A percentile compares a stretch with the other conserved stretches of the same genome.
Evolutionary conservation across 202 grass and related monocot genomes (phyloP).

Genomic region (Schoenoplectus tabernaemontani): DNA sequence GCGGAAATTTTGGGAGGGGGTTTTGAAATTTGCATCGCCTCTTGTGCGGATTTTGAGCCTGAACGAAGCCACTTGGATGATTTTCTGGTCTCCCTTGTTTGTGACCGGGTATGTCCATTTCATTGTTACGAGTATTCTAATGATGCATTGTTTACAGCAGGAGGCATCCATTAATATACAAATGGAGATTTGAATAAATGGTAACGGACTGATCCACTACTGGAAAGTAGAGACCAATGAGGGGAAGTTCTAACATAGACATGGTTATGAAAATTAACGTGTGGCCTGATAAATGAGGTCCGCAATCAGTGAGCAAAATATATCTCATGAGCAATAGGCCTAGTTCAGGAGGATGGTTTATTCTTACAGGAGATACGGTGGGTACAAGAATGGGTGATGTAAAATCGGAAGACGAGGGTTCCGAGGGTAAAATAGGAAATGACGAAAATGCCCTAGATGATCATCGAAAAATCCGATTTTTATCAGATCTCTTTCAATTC

Average conservation of each 20-base stretch:
- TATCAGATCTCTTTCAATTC: too few species aligned
- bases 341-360: background rate
- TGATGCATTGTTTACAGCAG: background rate
- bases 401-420: background rate
- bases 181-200: background rate
- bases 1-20: constrained; percentile 9
- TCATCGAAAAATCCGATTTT: too few species aligned
- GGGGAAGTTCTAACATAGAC: background rate
- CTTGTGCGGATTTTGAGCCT: background rate
- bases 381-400: background rate
- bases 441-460: constrained; percentile 1
- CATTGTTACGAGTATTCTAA: background rate
- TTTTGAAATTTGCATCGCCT: constrained; percentile 17
- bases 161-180: background rate
- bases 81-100: too few species aligned
- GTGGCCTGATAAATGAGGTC: background rate
- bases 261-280: background rate
- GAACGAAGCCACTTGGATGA: background rate
- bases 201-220: background rate
- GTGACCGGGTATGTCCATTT: background rate
- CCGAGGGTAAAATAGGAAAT: background rate
- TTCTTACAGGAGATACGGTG: background rate
- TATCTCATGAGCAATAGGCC: background rate
- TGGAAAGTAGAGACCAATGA: background rate
- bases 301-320: background rate